phyloP scores from a whole-genome alignment of 1,284 basidiomycete species.

The Cryptococcus sp. region DNA sequence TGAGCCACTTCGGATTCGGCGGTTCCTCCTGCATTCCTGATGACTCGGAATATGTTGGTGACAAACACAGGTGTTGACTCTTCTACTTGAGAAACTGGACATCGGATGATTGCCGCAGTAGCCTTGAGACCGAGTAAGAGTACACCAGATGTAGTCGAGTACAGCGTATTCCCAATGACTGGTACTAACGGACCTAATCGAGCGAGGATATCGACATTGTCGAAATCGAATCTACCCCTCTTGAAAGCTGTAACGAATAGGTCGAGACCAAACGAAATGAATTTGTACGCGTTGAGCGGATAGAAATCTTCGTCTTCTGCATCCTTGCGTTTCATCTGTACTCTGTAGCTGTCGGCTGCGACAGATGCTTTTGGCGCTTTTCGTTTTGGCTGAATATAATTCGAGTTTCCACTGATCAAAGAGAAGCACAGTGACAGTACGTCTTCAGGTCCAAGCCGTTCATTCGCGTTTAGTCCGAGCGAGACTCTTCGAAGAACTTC shows the following conservation, averaged over 20 bases:
- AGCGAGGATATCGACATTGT: constrained; percentile 64
- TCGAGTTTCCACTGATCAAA: constrained; percentile 83
- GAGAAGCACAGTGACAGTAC: constrained; percentile 82
- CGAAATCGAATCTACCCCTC: constrained; percentile 79
- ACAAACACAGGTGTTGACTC: constrained; percentile 79
- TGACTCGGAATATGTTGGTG: constrained; percentile 78
- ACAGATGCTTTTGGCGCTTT: constrained; percentile 36
- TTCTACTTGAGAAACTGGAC: constrained; percentile 72
- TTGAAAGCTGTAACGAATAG: constrained; percentile 84
- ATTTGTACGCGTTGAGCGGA: constrained; percentile 73
- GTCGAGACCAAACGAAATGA: constrained; percentile 88
- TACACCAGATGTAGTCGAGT: constrained; percentile 75
- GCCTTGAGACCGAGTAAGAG: constrained; percentile 77
- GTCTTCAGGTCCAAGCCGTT: constrained; percentile 64
- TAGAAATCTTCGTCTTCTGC: constrained; percentile 64
- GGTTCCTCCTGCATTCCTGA: constrained; percentile 77
- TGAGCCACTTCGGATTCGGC: constrained; percentile 84
- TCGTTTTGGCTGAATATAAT: constrained; percentile 55
- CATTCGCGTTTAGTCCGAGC: constrained; percentile 78
- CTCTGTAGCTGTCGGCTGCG: constrained; percentile 59
- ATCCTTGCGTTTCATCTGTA: constrained; percentile 70
- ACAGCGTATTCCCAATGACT: constrained; percentile 87
- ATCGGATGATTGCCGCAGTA: constrained; percentile 74
- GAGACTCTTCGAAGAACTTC: constrained; percentile 82
- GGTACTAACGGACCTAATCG: constrained; percentile 82